Evolutionary conservation across 2,329 filamentous ascomycete species (phyloP).

Genomic region (Mollisiaceae sp.): DNA sequence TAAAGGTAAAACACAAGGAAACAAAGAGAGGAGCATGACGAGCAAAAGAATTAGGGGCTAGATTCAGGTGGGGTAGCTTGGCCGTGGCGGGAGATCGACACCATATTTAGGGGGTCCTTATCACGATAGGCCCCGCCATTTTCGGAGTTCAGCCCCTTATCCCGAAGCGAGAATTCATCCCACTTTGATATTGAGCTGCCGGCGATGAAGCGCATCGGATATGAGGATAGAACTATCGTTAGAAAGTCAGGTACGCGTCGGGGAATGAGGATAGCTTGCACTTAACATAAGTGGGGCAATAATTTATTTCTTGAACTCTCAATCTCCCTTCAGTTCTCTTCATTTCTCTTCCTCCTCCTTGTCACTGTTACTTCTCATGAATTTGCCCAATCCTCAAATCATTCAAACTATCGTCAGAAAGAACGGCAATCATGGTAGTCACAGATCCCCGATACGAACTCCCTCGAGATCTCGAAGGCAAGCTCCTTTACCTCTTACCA

Average conservation of each 20-base stretch:
- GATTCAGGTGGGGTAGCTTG: neutral
- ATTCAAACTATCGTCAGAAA: neutral
- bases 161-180: slow-evolving; percentile 6
- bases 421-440: slow-evolving; percentile 20
- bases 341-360: neutral
- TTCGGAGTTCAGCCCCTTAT: slow-evolving; percentile 5
- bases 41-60: neutral
- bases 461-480: slow-evolving; percentile 33
- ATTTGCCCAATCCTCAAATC: neutral
- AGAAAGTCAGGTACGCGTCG: neutral
- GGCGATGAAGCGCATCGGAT: neutral
- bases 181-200: slow-evolving; percentile 6
- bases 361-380: neutral
- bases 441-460: slow-evolving; percentile 32
- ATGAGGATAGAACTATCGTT: neutral
- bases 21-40: too few species aligned
- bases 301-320: neutral
- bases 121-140: neutral
- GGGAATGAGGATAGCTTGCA: neutral
- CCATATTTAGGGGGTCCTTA: neutral
- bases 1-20: neutral
- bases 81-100: slow-evolving; percentile 9
- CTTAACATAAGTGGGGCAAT: neutral
- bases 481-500: neutral
- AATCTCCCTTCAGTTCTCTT: neutral